Evolutionary conservation across 2,329 filamentous ascomycete genomes (phyloP).

Genomic region (Zymoseptoria tritici): DNA sequence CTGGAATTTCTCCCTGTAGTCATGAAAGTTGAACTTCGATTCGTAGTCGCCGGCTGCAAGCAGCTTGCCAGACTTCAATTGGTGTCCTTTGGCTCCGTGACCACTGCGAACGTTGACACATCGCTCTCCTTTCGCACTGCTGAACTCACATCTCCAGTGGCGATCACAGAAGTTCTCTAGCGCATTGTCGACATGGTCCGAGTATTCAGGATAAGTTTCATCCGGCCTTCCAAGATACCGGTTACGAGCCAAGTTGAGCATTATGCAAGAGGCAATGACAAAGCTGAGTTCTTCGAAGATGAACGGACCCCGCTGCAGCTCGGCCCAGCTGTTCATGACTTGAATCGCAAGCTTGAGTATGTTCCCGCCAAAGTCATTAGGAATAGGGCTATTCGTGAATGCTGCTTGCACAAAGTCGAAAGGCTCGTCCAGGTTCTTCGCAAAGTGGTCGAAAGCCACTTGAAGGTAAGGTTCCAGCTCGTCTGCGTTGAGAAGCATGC

Average conservation of each 20-base stretch:
- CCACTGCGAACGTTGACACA: slow-evolving; percentile 35
- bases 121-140: neutral
- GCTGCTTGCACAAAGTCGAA: slow-evolving; percentile 44
- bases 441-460: slow-evolving; percentile 42
- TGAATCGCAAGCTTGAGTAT: slow-evolving; percentile 38
- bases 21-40: slow-evolving; percentile 25
- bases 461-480: slow-evolving; percentile 40
- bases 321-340: slow-evolving; percentile 23
- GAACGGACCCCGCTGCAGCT: slow-evolving; percentile 14
- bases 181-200: slow-evolving; percentile 24
- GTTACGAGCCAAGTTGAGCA: slow-evolving; percentile 30
- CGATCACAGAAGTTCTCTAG: slow-evolving; percentile 35
- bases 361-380: slow-evolving; percentile 38
- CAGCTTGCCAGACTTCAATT: slow-evolving; percentile 32
- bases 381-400: slow-evolving; percentile 37
- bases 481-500: slow-evolving; percentile 38
- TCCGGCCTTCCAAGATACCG: slow-evolving; percentile 14
- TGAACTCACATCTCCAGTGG: slow-evolving; percentile 20
- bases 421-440: slow-evolving; percentile 31
- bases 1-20: slow-evolving; percentile 21
- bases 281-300: slow-evolving; percentile 36
- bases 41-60: slow-evolving; percentile 31
- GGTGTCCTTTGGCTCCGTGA: slow-evolving; percentile 24
- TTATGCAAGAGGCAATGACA: slow-evolving; percentile 42
- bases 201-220: slow-evolving; percentile 28